Evolutionary conservation across 768 basidiomycete genomes (phyloP), one percentile per base, ranked within the genome.

Genomic region (Astraeus odoratus): DNA sequence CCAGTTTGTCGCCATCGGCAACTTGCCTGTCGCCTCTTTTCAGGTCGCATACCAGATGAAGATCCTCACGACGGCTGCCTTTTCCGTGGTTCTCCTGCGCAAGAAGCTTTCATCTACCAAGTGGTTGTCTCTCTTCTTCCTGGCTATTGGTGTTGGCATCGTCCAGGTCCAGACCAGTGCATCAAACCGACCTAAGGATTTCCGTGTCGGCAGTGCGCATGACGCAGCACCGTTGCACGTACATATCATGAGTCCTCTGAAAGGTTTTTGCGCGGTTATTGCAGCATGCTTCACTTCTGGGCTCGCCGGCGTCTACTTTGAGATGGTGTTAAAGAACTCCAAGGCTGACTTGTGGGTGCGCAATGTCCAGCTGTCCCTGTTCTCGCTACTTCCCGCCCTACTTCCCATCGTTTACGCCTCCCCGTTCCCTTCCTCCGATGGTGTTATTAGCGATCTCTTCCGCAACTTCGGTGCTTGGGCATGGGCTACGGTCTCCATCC

Each of bases 41-140:
- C 95, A 98, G 63, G 92, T 97, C 51, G 89, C 88, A 8, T 95
- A 97, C 63, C 93, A 97, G 67, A 94, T 97, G 93, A 97, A 97
- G 67, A 97, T 97, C 61, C 76, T 97, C 46, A 97, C 93, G 39
- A 97, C 93, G 13, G 94, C 92, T 18, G 90, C 86, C 41, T 94
- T 94, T 64, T 90, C 88, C 35, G 91, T 95, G 44, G 66, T 78
- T 2, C 74, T 97, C 49, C 77, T 95, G 13, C 81, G 91, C 33
- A 87, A 75, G 59, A 77, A 75, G 56, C 71, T 98, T 31, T 74
- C 74, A 24, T 65, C 75, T 0, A 73, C 74, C 2, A 93, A 97
- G 60, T 98, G 96, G 95, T 63, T 90, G 16, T 78, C 91, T 0
- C 70, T 98, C 8, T 74, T 92, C 62, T 81, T 92, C 65, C 73